Percentiles rank a stretch among this genome's conserved stretches.
Conservation (phyloP, 768 basidiomycete genomes). For the Rhodotorula paludigena region DNA sequence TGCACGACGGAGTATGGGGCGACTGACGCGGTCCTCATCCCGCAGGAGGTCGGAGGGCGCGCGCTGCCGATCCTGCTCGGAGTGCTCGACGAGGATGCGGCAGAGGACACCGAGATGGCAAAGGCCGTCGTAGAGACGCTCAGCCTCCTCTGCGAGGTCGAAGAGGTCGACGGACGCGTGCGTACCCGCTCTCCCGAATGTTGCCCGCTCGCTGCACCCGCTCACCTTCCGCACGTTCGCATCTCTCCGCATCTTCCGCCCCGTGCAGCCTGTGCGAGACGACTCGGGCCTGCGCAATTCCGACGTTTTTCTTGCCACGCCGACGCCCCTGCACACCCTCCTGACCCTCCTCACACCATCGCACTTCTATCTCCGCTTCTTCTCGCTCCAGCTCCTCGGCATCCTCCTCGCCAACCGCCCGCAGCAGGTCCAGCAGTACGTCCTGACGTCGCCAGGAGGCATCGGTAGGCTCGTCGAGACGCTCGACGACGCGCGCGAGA, state of each 20-base stretch:
- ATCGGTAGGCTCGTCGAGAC: constrained; percentile 60
- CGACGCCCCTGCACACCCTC: constrained; percentile 67
- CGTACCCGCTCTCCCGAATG: neutral
- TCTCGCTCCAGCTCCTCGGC: constrained; percentile 73
- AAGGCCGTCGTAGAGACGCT: constrained; percentile 90
- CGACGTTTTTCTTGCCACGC: constrained; percentile 67
- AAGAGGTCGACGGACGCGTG: constrained; percentile 48
- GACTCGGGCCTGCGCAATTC: constrained; percentile 67
- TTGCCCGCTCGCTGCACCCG: neutral
- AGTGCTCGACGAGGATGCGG: constrained; percentile 78
- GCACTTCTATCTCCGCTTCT: constrained; percentile 79
- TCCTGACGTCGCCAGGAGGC: constrained; percentile 75
- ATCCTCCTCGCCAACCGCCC: constrained; percentile 76
- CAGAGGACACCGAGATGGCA: constrained; percentile 83
- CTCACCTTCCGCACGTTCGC: no score
- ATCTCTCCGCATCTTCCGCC: neutral
- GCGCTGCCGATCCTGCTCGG: constrained; percentile 73
- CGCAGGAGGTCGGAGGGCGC: constrained; percentile 67
- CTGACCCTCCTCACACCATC: constrained; percentile 68
- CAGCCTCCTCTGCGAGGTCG: constrained; percentile 71
- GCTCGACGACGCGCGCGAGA: constrained; percentile 79
- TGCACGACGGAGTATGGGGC: no score
- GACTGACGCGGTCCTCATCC: neutral
- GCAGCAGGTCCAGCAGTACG: constrained; percentile 78
- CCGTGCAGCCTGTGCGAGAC: constrained; percentile 33